Evolutionary conservation across 2,329 filamentous ascomycete genomes (phyloP), one percentile per base, ranked within the genome.

Genomic region (Talaromyces sp.): DNA sequence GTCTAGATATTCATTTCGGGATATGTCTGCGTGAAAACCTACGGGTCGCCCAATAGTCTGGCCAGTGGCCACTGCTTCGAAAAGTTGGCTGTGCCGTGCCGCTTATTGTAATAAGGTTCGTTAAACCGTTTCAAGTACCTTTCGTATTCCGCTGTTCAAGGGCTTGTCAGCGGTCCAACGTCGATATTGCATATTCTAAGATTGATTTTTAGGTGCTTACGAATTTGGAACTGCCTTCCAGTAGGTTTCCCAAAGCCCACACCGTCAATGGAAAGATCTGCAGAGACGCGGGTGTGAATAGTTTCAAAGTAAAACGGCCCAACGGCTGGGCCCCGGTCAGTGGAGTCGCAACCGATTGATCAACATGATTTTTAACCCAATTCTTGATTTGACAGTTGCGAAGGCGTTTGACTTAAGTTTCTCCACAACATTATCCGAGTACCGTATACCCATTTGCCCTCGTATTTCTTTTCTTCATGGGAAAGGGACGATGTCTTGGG

Each of bases 221-320:
- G 47, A 9, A 50, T 16, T 22, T 9, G 22, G 14, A 10, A 31
- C 45, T 48, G 3, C 22, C 24, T 48, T 9, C 45, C 24, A 3
- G 47, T 31, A 16, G 22, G 6, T 50, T 50, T 24, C 16, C 47
- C 33, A 24, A 9, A 10, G 5, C 33, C 22, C 33, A 37, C 27
- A 14, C 10, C 19, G 10, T 27, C 39, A 45, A 45, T 43, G 39
- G 22, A 41, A 19, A 43, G n/a, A 60, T 56, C n/a, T 22, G 31
- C 52, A 24, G 52, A 22, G 52, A 5, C 33, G 10, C 33, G 10
- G 52, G 10, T 14, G 31, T 37, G 33, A 56, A 56, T 56, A 56
- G 31, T 33, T 52, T 33, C 50, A 56, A 39, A 56, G 39, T 56
- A 56, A 56, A 56, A 56, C 52, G 52, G 52, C 31, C 11, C 52